Percentiles rank a stretch among this genome's conserved stretches.
phyloP scores from a whole-genome alignment of 495 filamentous ascomycete species.

The Xylaria acuta region DNA sequence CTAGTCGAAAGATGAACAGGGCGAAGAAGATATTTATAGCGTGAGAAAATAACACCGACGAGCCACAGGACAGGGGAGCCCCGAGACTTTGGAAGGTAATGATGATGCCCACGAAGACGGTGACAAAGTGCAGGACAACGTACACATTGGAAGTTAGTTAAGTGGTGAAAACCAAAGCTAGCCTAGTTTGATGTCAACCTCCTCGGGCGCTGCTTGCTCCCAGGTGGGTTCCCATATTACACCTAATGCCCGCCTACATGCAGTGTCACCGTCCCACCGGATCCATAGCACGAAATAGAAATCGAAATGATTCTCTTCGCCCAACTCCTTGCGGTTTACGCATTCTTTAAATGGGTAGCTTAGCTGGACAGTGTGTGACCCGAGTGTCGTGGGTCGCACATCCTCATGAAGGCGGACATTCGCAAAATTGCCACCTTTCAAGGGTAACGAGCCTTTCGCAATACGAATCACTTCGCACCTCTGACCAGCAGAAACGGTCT shows the following conservation, averaged over 20 bases:
- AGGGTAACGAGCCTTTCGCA: not conserved
- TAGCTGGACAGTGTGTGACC: not conserved
- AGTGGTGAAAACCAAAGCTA: not conserved
- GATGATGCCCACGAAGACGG: not conserved
- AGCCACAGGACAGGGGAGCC: not conserved
- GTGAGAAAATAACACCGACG: not conserved
- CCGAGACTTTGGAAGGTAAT: not conserved
- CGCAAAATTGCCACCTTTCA: not conserved
- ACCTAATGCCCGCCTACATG: not conserved
- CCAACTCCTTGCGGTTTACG: not conserved
- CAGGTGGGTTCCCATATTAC: not conserved
- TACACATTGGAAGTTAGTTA: not conserved
- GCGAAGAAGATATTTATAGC: not conserved
- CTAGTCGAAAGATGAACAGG: not conserved
- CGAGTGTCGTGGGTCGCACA: not conserved
- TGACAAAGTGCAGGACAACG: not conserved
- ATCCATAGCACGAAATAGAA: conserved; percentile 12
- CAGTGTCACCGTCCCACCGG: not conserved
- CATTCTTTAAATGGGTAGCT: not conserved
- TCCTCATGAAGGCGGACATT: not conserved
- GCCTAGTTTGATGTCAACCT: not conserved
- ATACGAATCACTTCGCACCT: conserved; percentile 3
- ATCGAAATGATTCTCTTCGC: not conserved
- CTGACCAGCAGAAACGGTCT: not conserved
- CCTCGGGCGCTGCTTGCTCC: not conserved